Percentiles rank a stretch among this genome's conserved stretches.
Evolutionary conservation across 129 eudicot species (phyloP).

Genomic region (Flaveria ramosissima): DNA sequence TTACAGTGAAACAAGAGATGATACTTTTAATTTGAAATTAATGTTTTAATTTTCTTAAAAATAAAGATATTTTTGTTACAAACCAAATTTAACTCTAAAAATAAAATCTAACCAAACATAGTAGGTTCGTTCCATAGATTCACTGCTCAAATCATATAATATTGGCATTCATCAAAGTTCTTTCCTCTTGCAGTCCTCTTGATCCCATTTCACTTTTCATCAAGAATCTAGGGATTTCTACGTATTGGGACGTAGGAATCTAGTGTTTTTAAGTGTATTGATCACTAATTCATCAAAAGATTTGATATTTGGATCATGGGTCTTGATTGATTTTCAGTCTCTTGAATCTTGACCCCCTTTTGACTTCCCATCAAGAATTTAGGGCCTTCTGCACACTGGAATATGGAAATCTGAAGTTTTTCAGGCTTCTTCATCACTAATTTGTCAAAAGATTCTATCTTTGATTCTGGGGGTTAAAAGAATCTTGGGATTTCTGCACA

Average conservation of each 20-base stretch:
- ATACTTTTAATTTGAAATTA: too few species aligned
- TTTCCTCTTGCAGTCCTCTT: neutral
- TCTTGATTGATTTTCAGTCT: slow-evolving; percentile 5
- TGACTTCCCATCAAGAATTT: slow-evolving; percentile 7
- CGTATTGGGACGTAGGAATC: slow-evolving; percentile 1
- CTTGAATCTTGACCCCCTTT: slow-evolving; percentile 10
- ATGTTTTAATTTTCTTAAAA: too few species aligned
- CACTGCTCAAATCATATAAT: neutral
- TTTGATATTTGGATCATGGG: slow-evolving; percentile 24
- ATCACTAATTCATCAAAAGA: slow-evolving; percentile 7
- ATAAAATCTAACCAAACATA: too few species aligned
- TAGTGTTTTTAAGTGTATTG: slow-evolving; percentile 13
- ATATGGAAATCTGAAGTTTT: slow-evolving; percentile 19
- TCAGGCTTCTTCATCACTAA: slow-evolving; percentile 5
- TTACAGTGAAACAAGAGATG: too few species aligned
- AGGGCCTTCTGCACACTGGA: slow-evolving; percentile 6
- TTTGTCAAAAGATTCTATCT: slow-evolving; percentile 3
- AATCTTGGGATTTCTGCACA: slow-evolving; percentile 11
- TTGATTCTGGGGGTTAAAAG: neutral
- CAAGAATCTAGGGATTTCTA: slow-evolving; percentile 19
- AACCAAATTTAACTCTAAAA: too few species aligned
- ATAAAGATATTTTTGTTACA: too few species aligned
- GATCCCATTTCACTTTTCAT: slow-evolving; percentile 13
- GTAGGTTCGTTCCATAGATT: too few species aligned
- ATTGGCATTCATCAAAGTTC: neutral